phyloP scores from a whole-genome alignment of 495 filamentous ascomycete species.

The Neurospora hispaniola region DNA sequence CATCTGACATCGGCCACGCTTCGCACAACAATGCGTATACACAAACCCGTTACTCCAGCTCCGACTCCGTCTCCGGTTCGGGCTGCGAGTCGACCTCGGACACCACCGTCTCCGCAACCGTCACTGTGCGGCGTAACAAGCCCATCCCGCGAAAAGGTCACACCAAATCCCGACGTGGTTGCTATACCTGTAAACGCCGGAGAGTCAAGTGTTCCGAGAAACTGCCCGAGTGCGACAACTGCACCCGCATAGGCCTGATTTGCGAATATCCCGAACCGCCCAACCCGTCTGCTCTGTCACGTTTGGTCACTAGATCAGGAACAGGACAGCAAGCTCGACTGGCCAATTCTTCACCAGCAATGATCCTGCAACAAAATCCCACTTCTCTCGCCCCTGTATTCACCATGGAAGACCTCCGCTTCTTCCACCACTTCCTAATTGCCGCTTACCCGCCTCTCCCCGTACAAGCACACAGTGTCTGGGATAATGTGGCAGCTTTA shows the following conservation, averaged over 20 bases:
- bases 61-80: neutral
- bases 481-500: conserved; percentile 39
- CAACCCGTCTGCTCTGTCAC: neutral
- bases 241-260: conserved; percentile 35
- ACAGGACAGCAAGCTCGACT: neutral
- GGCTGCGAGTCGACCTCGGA: neutral
- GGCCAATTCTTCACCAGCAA: neutral
- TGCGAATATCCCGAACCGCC: conserved; percentile 38
- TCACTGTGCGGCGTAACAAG: conserved; percentile 8
- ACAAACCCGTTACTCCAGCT: neutral
- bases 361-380: neutral
- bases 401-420: conserved; percentile 37
- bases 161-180: conserved; percentile 46
- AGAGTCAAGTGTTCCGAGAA: conserved; percentile 48
- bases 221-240: conserved; percentile 40
- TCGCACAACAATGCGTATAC: neutral
- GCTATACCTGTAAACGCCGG: conserved; percentile 46
- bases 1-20: neutral
- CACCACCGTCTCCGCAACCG: neutral
- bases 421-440: conserved; percentile 48
- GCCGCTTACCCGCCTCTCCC: conserved; percentile 45
- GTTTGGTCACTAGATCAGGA: neutral
- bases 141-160: conserved; percentile 34
- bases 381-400: conserved; percentile 16
- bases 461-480: conserved; percentile 36